phyloP scores from a whole-genome alignment of 495 filamentous ascomycete genomes.

The Aspergillus indologenus region DNA sequence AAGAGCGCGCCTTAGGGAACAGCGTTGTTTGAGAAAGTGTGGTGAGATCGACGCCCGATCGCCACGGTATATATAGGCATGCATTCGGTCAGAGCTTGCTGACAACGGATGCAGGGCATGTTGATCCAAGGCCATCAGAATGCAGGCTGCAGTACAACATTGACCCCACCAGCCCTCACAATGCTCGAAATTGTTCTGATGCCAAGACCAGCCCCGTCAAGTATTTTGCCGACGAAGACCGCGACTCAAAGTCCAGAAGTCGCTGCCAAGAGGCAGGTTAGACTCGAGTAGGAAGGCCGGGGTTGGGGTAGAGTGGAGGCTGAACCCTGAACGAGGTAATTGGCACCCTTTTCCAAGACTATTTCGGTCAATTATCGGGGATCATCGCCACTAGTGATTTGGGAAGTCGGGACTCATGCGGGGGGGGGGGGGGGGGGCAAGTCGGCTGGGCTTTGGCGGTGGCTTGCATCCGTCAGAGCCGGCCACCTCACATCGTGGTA shows the following conservation, averaged over 20 bases:
- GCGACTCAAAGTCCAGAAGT: background rate
- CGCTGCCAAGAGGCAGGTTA: background rate
- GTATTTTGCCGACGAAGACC: conserved; percentile 14
- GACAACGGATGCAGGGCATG: conserved; percentile 5
- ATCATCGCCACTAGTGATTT: conserved; percentile 7
- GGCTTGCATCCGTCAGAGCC: background rate
- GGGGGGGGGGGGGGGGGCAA: too few species aligned
- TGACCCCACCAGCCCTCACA: conserved; percentile 7
- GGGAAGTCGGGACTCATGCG: background rate
- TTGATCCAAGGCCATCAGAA: conserved; percentile 4
- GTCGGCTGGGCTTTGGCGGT: background rate
- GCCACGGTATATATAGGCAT: conserved; percentile 12
- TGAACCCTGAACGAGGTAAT: background rate
- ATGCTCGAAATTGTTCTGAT: conserved; percentile 6
- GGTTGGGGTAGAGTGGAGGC: background rate
- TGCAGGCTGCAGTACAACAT: conserved; percentile 11
- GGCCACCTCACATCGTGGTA: background rate
- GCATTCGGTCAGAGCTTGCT: background rate
- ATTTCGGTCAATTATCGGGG: conserved; percentile 24
- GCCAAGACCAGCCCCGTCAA: background rate
- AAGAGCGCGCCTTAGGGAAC: background rate
- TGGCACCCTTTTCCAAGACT: background rate
- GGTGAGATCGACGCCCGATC: background rate
- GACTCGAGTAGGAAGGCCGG: background rate
- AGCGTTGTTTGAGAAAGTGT: background rate